Evolutionary conservation across 2,329 filamentous ascomycete genomes (phyloP), one percentile per base, ranked within the genome.

Genomic region (Tolypocladium sp.): DNA sequence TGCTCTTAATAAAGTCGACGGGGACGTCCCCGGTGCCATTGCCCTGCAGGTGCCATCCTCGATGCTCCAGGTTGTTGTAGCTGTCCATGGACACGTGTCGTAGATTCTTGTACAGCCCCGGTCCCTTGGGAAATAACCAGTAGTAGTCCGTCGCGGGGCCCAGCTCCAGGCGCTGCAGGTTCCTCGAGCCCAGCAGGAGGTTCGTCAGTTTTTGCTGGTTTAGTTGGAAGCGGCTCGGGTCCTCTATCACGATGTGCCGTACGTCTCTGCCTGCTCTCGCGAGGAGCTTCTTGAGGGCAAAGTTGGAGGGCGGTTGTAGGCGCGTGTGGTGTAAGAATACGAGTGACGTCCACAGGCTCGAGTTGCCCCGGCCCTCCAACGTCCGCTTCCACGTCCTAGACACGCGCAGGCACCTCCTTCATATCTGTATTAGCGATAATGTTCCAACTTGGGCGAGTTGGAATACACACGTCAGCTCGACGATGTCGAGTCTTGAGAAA

Each of bases 401-500:
- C 8, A 75, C 73, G 35, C 64, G 55, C 17, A 73, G 58, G 49
- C 73, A 75, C 46, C 63, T 64, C 7, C 70, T 72, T 30, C 30
- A 25, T 22, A 22, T 30, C 25, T 42, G 12, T 25, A 25, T 63
- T 22, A 63, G 62, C 42, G 41, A 27, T 13, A 17, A 8, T n/a
- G 9, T 3, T 51, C n/a, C 44, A 41, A 35, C 9, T 7, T 17
- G 10, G 22, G 25, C 25, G 22, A 27, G 30, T 8, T 27, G 22
- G 12, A 20, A 38, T 8, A 63, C 66, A 40, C 65, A 73, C 69
- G 72, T 67, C 13, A 71, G 61, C 13, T 68, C 65, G 4, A 62
- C 56, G n/a, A 75, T 67, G 56, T 73, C 71, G 10, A 76, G 61
- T 44, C 68, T 68, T 17, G 65, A 65, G 41, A 76, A 72, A 9